Percentiles rank a stretch among this genome's conserved stretches.
These are phyloP conservation scores for Gymnopilus junonius DNA, from an alignment of 768 basidiomycete genomes.

Conservation along the genomic window DNA sequence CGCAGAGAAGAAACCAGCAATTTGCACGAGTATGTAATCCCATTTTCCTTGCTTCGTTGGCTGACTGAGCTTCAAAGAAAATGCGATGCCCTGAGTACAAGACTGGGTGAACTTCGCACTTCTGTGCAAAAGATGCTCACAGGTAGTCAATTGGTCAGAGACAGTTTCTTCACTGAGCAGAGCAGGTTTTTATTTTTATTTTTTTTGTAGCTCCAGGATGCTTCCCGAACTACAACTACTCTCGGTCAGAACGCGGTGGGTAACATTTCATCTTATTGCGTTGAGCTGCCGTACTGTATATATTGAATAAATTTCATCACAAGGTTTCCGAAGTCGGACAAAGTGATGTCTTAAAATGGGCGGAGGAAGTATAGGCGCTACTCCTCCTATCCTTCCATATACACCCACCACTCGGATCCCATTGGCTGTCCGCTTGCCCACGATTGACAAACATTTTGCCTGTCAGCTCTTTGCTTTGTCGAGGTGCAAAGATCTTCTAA, in stretches of 20 bases:
- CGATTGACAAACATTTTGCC: background rate
- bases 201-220: background rate
- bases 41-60: background rate
- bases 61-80: constrained; percentile 45
- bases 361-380: constrained; percentile 44
- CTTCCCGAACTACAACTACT: background rate
- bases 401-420: background rate
- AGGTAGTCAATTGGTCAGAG: constrained; percentile 8
- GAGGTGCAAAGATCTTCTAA: too few relatives aligned
- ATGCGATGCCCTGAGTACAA: constrained; percentile 72
- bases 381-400: background rate
- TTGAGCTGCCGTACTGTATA: background rate
- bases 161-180: background rate
- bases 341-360: constrained; percentile 60
- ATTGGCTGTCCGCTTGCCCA: background rate
- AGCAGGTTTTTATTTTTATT: background rate
- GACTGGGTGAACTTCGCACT: constrained; percentile 58
- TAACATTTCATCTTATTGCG: background rate
- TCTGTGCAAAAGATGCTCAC: constrained; percentile 26
- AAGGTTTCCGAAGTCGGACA: constrained; percentile 23
- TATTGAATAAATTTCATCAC: background rate
- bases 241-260: background rate
- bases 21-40: constrained; percentile 64
- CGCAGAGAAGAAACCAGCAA: constrained; percentile 71
- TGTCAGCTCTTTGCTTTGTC: too few relatives aligned